A percentile compares a stretch with the other conserved stretches of the same genome.
phyloP scores from a whole-genome alignment of 805 yeast species.

The Candida easanensis region DNA sequence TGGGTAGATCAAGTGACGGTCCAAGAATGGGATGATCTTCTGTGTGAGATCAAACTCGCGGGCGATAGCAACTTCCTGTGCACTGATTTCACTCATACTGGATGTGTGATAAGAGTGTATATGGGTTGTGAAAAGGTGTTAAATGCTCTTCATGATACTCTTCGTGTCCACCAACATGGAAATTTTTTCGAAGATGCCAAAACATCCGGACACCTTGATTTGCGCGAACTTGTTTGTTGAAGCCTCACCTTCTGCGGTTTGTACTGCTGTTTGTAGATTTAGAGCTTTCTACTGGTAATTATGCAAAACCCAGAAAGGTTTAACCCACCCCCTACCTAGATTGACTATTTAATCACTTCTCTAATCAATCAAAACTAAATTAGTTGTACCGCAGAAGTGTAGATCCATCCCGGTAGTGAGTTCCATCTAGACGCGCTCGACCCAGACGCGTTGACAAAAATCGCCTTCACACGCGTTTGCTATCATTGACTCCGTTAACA shows the following conservation, averaged over 20 bases:
- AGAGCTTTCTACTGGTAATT: no score
- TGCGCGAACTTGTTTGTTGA: neutral
- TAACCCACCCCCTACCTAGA: no score
- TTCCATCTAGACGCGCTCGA: neutral
- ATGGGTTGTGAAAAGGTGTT: neutral
- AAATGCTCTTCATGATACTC: neutral
- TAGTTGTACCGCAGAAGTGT: no score
- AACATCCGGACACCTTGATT: neutral
- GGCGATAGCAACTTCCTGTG: conserved; percentile 39
- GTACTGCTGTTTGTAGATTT: no score
- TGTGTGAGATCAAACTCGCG: conserved; percentile 52
- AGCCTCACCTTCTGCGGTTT: no score
- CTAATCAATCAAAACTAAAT: no score
- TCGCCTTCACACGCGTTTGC: neutral
- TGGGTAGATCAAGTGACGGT: conserved; percentile 57
- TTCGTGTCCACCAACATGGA: neutral
- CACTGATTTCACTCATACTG: conserved; percentile 26
- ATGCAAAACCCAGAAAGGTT: no score
- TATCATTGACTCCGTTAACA: neutral
- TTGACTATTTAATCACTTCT: no score
- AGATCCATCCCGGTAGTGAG: no score
- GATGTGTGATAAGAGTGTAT: neutral
- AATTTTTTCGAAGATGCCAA: neutral
- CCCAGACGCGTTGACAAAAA: neutral
- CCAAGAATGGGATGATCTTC: conserved; percentile 55